These are phyloP conservation scores for Arabidopsis arenosa DNA, from an alignment of 345 rosid genomes.

Conservation along the genomic window DNA sequence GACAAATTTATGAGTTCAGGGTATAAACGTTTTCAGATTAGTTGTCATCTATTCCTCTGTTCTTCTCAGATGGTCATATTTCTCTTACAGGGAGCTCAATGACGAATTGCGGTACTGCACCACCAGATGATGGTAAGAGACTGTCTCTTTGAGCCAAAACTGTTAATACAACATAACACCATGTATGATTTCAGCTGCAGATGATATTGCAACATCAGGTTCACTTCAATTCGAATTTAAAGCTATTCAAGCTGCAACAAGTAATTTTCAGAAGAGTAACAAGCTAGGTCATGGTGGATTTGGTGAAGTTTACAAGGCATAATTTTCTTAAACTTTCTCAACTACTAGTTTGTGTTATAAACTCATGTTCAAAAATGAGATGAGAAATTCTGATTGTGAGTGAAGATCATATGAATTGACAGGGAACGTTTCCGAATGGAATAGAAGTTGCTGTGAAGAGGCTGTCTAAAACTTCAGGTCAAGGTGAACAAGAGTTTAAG, in stretches of 20 bases:
- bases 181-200: conserved; percentile 36
- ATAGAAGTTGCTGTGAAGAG: conserved; percentile 58
- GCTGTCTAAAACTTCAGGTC: conserved; percentile 49
- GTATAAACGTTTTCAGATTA: neutral
- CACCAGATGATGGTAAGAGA: conserved; percentile 42
- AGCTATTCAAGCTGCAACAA: conserved; percentile 51
- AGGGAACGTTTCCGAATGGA: conserved; percentile 43
- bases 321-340: neutral
- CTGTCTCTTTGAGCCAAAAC: neutral
- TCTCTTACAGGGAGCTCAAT: conserved; percentile 35
- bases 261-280: conserved; percentile 49
- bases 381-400: neutral
- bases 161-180: neutral
- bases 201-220: conserved; percentile 44
- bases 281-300: conserved; percentile 73
- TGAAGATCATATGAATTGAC: neutral
- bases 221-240: conserved; percentile 50
- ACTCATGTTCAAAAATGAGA: neutral
- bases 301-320: conserved; percentile 62
- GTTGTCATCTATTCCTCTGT: conserved; percentile 2
- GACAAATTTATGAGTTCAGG: too few relatives aligned
- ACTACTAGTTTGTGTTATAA: neutral
- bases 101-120: conserved; percentile 28
- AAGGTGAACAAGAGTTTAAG: conserved; percentile 46
- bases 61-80: conserved; percentile 38